Evolutionary conservation across 805 yeast species (phyloP), one percentile per base, ranked within the genome.

Genomic region (Ogataea nitratoaversa): DNA sequence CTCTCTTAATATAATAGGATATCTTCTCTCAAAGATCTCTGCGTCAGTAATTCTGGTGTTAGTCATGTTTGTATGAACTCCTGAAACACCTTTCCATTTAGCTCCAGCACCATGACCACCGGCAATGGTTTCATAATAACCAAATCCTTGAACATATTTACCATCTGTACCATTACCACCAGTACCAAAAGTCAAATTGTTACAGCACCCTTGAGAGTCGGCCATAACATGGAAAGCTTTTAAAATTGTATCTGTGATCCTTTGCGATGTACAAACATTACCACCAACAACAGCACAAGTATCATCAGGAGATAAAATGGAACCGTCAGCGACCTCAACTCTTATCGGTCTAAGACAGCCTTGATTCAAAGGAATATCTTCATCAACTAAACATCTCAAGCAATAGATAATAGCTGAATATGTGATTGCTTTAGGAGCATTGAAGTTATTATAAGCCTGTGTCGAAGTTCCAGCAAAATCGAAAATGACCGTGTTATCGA

Each of bases 271-370:
- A 64, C 90, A 84, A 7, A 91, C 98, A 60, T 91, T 91, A 8
- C 96, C 96, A 33, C 90, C 93, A 16, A 91, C 97, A 28, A 88
- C 95, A 2, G 97, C 99, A 34, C 95, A 91, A 13, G 85, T 91
- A 29, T 74, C 74, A 16, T 81, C 76, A 2, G 98, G 97, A 19
- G 83, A 74, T 12, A 93, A 66, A 13, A 84, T 63, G 3, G 84
- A 76, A 8, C 75, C 75, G 33, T 70, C 67, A 4, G 90, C 90
- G 34, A 82, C 76, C 2, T 63, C 65, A 20, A 91, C 78, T 7
- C 78, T 67, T 37, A 91, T 77, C 0, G 97, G 96, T 37, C 74
- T 68, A 49, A 91, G 69, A 60, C 96, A 91, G 8, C 99, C 98
- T 58, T 89, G 95, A 59, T 91, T 91, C 56, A 91, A 70, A 1